Evolutionary conservation across 129 eudicot genomes (phyloP).

Genomic region (Erigeron canadensis): DNA sequence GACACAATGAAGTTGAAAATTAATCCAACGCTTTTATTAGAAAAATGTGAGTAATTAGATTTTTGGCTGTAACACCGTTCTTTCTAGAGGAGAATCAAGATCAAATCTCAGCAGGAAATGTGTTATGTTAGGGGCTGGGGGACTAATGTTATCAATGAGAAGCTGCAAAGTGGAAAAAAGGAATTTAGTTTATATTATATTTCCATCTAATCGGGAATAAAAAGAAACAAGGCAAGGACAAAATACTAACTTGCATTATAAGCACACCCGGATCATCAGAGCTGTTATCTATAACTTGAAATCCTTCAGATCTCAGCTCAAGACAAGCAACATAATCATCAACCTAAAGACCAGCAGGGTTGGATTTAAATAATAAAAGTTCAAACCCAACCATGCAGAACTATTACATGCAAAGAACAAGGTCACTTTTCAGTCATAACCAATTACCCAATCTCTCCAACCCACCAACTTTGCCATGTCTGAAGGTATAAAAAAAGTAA

Average conservation of each 20-base stretch:
- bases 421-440: not conserved
- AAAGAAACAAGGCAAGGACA: not conserved
- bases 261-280: slow-evolving; percentile 84
- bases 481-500: no score
- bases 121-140: slow-evolving; percentile 87
- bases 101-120: slow-evolving; percentile 85
- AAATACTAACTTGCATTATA: slow-evolving; percentile 74
- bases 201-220: not conserved
- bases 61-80: slow-evolving; percentile 77
- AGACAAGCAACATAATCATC: slow-evolving; percentile 97
- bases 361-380: slow-evolving; percentile 66
- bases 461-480: no score
- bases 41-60: slow-evolving; percentile 68
- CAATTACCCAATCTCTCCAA: no score
- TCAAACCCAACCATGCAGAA: slow-evolving; percentile 87
- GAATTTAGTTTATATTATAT: not conserved
- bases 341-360: slow-evolving; percentile 56
- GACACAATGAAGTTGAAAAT: slow-evolving; percentile 50
- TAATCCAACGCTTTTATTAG: not conserved
- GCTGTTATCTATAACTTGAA: slow-evolving; percentile 66
- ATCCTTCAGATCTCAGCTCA: slow-evolving; percentile 82
- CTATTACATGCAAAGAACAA: slow-evolving; percentile 39
- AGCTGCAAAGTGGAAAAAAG: slow-evolving; percentile 47
- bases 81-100: slow-evolving; percentile 70
- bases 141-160: slow-evolving; percentile 69